Conservation (phyloP, 192 early-diverging fungal genomes). For the Chytriomyces hyalinus region DNA sequence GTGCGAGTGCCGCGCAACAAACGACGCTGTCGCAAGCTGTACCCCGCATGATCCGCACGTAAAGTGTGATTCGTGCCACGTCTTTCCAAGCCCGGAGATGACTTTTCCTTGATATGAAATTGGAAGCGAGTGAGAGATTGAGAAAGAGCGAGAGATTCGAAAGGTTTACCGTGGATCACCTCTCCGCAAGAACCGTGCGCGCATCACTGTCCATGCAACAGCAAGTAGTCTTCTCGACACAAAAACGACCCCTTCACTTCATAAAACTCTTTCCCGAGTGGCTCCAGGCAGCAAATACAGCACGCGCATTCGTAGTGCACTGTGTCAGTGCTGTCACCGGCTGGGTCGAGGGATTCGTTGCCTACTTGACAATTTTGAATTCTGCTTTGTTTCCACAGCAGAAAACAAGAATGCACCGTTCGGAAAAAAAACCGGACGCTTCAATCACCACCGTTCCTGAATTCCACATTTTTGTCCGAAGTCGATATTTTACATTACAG, state of each 20-base stretch:
- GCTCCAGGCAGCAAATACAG: conserved; percentile 1
- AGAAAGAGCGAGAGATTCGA: neutral
- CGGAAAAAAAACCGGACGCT: no score
- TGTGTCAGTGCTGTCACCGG: neutral
- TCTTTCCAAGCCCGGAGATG: conserved; percentile 52
- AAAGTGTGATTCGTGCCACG: conserved; percentile 63
- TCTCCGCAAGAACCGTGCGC: conserved; percentile 14
- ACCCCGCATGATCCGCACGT: conserved; percentile 49
- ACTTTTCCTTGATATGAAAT: conserved; percentile 38
- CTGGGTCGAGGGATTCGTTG: neutral
- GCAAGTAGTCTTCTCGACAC: neutral
- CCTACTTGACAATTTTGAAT: no score
- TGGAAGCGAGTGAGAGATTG: conserved; percentile 25
- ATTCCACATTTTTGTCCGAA: no score
- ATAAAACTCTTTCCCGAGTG: neutral
- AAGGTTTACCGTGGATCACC: conserved; percentile 1
- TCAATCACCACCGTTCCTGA: no score
- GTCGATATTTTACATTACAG: no score
- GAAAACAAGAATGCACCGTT: no score
- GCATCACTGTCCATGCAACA: neutral
- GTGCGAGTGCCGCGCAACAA: conserved; percentile 50
- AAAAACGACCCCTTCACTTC: neutral
- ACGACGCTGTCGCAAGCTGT: conserved; percentile 33
- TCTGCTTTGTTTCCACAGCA: no score
- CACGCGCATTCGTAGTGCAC: neutral